Base-by-base conservation (phyloP, 257 asterid species). In the Agastache rugosa region DNA sequence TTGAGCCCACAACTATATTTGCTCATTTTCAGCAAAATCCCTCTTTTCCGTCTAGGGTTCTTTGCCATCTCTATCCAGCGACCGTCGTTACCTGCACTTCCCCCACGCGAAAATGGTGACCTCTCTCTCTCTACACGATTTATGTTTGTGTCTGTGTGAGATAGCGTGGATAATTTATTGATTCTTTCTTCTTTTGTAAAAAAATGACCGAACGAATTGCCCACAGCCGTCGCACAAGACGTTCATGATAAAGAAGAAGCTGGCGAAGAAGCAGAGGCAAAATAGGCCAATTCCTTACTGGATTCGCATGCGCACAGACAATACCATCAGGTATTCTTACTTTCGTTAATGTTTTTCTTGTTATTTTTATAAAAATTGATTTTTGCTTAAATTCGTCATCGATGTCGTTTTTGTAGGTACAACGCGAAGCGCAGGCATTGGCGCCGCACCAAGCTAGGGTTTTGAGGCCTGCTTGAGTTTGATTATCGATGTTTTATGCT, bases 261-360 rank as follows among this genome's bases (percentile, higher is more conserved):
- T 83, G 23, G 84, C 79, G 71, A 83, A 83, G 83, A 83, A 83
- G 77, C 84, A 79, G 87, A 80, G 84, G 73, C 84, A 83, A 59
- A 83, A 83, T 35, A 48, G 87, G 67, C 85, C 87, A 0, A 80
- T 83, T 58, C 85, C 87, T 1, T 70, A 77, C 75, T 83, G 87
- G 87, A 77, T 83, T 63, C 74, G 84, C 44, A 73, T 79, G 83
- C 77, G 85, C 17, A 83, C 87, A 3, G 87, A 77, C 72, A 83
- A 83, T 48, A 83, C 84, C 53, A 83, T 83, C 78, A 74, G 82
- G 75, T 83, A 77, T 68, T 9, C 0, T 47, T 34, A 6, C 45
- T 64, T 51, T 23, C 0, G 2, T 6, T 23, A 16, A 25, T 63
- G 0, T 34, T 7, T 10, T 8, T 17, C 14, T 22, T 0, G 2